Evolutionary conservation across 345 rosid genomes (phyloP).

Genomic region (Cardiospermum halicacabum): DNA sequence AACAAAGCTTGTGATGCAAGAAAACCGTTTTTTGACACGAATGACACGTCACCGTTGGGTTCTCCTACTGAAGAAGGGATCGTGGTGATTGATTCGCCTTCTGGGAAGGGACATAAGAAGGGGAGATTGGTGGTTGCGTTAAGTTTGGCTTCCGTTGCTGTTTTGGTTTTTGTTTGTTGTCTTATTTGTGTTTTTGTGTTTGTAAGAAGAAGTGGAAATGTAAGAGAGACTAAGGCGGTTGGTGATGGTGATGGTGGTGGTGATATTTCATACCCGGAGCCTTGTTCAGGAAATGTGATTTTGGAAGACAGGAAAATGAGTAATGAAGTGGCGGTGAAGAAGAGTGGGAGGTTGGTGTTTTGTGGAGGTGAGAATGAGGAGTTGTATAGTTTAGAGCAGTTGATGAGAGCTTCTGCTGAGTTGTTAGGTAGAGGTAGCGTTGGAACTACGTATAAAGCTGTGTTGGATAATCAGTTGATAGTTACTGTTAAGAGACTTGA

Average conservation of each 20-base stretch:
- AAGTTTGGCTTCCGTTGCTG: conserved; percentile 41
- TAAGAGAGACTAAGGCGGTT: no score
- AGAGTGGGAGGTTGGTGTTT: conserved; percentile 59
- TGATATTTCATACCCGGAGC: neutral
- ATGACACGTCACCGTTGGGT: conserved; percentile 33
- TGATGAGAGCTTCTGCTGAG: conserved; percentile 95
- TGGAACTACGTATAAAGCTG: conserved; percentile 86
- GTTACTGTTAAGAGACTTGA: conserved; percentile 88
- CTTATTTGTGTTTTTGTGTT: conserved; percentile 38
- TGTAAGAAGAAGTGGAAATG: conserved; percentile 33
- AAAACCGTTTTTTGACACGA: conserved; percentile 57
- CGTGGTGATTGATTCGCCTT: conserved; percentile 35
- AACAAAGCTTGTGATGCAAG: conserved; percentile 51
- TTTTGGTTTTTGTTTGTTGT: conserved; percentile 38
- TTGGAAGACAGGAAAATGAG: conserved; percentile 16
- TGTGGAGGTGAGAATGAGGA: conserved; percentile 45
- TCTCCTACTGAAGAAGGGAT: conserved; percentile 55
- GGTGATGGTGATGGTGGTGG: conserved; percentile 10
- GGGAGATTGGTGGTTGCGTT: conserved; percentile 41
- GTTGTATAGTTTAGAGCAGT: conserved; percentile 66
- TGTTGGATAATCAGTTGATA: conserved; percentile 63
- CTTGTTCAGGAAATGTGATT: neutral
- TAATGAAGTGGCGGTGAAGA: conserved; percentile 22
- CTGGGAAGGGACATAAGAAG: conserved; percentile 34
- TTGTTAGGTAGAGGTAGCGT: conserved; percentile 79